Conservation (phyloP, 2,329 filamentous ascomycete genomes). For the Fusarium fujikuroi region DNA sequence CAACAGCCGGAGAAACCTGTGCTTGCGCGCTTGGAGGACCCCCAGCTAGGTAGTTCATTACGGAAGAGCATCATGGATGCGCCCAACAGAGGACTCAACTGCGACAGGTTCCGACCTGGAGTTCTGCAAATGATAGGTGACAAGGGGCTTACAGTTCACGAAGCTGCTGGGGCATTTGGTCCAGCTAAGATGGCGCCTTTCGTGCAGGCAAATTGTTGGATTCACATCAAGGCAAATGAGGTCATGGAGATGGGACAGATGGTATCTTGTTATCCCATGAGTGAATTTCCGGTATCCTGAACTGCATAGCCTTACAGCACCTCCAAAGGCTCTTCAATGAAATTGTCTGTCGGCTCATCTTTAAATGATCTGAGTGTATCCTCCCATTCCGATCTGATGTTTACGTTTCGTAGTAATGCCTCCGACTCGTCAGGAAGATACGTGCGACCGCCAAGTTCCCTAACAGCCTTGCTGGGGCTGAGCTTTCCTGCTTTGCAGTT, state of each 20-base stretch:
- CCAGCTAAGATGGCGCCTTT: neutral
- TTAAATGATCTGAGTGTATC: fast-evolving
- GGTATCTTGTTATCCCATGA: neutral
- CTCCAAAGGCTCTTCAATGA: neutral
- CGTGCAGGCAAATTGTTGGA: neutral
- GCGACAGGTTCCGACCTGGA: neutral
- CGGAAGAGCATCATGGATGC: neutral
- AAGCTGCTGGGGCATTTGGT: neutral
- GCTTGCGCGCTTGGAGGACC: neutral
- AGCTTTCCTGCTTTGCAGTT: neutral
- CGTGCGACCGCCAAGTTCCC: neutral
- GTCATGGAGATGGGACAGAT: neutral
- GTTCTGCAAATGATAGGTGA: neutral
- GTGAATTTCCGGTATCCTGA: too few species aligned
- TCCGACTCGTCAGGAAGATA: neutral
- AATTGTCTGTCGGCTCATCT: neutral
- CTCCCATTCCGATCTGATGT: neutral
- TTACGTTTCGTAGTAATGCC: neutral
- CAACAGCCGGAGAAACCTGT: fast-evolving
- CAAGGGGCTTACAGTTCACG: neutral
- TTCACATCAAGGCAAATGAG: neutral
- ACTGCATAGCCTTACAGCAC: neutral
- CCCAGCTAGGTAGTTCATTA: neutral
- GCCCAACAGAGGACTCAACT: neutral
- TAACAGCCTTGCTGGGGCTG: neutral